Conservation (phyloP, 306 rosid genomes). For the Mimosa bimucronata region DNA sequence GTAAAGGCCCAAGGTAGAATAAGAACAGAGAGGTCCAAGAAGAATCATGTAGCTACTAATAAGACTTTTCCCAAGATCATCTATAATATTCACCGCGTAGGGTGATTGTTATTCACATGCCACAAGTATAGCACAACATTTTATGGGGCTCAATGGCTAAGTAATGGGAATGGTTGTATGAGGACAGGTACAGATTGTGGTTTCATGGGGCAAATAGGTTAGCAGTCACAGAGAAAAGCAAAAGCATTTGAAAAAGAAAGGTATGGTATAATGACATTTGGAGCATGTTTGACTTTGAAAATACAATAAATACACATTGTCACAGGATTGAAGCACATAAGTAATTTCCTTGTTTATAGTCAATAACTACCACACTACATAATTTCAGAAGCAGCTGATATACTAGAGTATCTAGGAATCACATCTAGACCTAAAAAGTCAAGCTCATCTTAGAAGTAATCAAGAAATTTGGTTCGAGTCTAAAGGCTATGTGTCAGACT, state of each 20-base stretch:
- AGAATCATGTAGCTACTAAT: not conserved
- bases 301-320: not conserved
- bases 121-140: not conserved
- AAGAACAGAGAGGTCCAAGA: not conserved
- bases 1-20: not conserved
- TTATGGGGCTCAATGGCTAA: not conserved
- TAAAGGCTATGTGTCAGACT: not conserved
- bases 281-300: not conserved
- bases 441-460: slow-evolving; percentile 24
- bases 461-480: not conserved
- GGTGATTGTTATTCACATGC: not conserved
- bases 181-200: not conserved
- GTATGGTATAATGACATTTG: not conserved
- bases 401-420: slow-evolving; percentile 17
- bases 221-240: not conserved
- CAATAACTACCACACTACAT: not conserved
- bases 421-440: slow-evolving; percentile 26
- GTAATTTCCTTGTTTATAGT: not conserved
- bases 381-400: not conserved
- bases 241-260: not conserved
- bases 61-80: too few species aligned
- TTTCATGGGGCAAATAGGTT: not conserved
- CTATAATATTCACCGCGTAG: not conserved
- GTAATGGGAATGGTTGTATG: not conserved
- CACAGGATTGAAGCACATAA: not conserved